These are phyloP conservation scores for Albatrellus ellisii DNA, from an alignment of 768 basidiomycete genomes.

Conservation along the genomic window DNA sequence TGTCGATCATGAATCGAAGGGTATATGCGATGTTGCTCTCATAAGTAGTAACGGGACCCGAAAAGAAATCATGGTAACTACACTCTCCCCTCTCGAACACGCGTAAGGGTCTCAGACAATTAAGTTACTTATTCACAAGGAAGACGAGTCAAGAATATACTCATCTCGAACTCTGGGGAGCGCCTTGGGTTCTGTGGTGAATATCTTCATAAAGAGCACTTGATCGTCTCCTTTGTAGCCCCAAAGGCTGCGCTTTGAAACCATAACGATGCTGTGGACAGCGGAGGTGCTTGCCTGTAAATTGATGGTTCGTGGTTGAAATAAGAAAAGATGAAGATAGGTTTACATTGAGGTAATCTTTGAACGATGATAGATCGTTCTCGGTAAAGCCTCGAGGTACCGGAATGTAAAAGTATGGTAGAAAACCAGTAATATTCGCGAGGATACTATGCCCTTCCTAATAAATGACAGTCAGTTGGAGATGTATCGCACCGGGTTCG, in stretches of 20 bases:
- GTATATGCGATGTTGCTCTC: constrained; percentile 92
- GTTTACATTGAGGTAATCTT: constrained; percentile 63
- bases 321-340: background rate
- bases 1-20: constrained; percentile 96
- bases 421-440: constrained; percentile 66
- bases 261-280: constrained; percentile 42
- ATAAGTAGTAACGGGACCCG: constrained; percentile 48
- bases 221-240: constrained; percentile 77
- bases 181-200: constrained; percentile 53
- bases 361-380: constrained; percentile 54
- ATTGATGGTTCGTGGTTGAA: background rate
- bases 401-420: constrained; percentile 89
- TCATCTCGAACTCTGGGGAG: constrained; percentile 89
- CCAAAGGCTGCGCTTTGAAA: constrained; percentile 67
- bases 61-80: constrained; percentile 32
- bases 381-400: constrained; percentile 72
- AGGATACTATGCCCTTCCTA: constrained; percentile 85
- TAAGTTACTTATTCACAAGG: too few species aligned
- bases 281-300: constrained; percentile 11
- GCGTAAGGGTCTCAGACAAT: constrained; percentile 20
- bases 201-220: constrained; percentile 78
- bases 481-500: background rate
- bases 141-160: constrained; percentile 26
- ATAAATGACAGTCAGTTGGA: background rate
- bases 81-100: constrained; percentile 44